These are phyloP conservation scores for Kwoniella pini DNA, from an alignment of 768 basidiomycete species.

Conservation along the genomic window DNA sequence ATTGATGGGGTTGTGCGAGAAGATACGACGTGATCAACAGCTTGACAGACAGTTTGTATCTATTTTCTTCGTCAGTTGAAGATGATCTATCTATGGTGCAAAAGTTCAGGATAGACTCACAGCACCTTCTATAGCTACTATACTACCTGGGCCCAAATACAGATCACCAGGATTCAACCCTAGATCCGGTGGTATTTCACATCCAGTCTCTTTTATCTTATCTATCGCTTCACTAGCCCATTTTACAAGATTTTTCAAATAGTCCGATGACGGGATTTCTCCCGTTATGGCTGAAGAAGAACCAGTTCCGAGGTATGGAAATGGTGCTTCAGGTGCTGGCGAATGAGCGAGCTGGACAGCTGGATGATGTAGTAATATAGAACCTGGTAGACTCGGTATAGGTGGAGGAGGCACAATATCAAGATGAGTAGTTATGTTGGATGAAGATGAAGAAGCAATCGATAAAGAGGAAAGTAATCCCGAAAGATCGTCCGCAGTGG, in stretches of 20 bases:
- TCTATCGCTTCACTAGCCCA: constrained; percentile 51
- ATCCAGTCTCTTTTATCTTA: constrained; percentile 46
- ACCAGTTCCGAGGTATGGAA: constrained; percentile 25
- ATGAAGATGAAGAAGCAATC: constrained; percentile 20
- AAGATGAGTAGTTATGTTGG: constrained; percentile 14
- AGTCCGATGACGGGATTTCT: constrained; percentile 29
- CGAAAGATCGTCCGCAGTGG: constrained; percentile 34
- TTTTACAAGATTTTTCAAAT: constrained; percentile 40
- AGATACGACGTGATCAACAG: constrained; percentile 67
- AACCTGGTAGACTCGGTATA: constrained; percentile 28
- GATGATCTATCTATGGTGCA: not conserved
- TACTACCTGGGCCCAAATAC: constrained; percentile 52
- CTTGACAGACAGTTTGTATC: constrained; percentile 68
- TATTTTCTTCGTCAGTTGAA: not conserved
- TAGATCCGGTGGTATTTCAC: constrained; percentile 48
- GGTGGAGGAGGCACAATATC: constrained; percentile 31
- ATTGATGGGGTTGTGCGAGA: constrained; percentile 17
- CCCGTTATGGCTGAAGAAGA: not conserved
- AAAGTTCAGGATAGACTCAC: constrained; percentile 30
- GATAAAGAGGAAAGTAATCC: constrained; percentile 30
- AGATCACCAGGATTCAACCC: constrained; percentile 51
- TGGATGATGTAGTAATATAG: constrained; percentile 41
- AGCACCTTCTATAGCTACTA: constrained; percentile 53
- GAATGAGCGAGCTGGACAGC: constrained; percentile 48
- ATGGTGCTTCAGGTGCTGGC: constrained; percentile 35